Conservation (phyloP, 2,329 filamentous ascomycete genomes). For the Fusarium sambucinum region DNA sequence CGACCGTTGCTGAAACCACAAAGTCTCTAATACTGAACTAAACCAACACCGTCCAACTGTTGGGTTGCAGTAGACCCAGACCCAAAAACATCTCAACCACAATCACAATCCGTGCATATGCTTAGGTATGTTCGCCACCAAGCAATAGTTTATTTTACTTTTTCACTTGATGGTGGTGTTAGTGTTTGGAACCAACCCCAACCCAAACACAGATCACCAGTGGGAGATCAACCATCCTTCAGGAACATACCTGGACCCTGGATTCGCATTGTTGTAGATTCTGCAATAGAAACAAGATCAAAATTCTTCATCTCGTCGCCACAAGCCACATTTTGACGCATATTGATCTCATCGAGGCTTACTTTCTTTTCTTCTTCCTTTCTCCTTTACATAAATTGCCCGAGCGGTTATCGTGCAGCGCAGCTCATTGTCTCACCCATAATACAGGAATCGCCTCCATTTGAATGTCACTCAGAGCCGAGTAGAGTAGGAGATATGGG, state of each 20-base stretch:
- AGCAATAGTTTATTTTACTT: conserved; percentile 1
- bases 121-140: conserved; percentile 32
- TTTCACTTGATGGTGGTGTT: conserved; percentile 2
- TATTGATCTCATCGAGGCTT: conserved; percentile 4
- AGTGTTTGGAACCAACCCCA: background rate
- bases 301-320: conserved; percentile 30
- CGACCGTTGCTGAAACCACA: conserved; percentile 38
- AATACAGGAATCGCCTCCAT: conserved; percentile 22
- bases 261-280: conserved; percentile 21
- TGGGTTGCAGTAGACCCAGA: conserved; percentile 9
- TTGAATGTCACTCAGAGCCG: conserved; percentile 18
- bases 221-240: conserved; percentile 32
- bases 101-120: conserved; percentile 20
- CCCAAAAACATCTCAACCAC: conserved; percentile 10
- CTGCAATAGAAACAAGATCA: conserved; percentile 8
- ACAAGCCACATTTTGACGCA: conserved; percentile 14
- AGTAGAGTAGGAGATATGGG: background rate
- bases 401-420: conserved; percentile 10
- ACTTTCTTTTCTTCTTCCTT: background rate
- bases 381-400: conserved; percentile 4
- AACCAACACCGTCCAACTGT: conserved; percentile 1
- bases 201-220: conserved; percentile 22
- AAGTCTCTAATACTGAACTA: conserved; percentile 1
- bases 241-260: conserved; percentile 28
- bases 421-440: conserved; percentile 2